These are phyloP conservation scores for Pyricularia sp. DNA, from an alignment of 2,329 filamentous ascomycete genomes.

Conservation along the genomic window DNA sequence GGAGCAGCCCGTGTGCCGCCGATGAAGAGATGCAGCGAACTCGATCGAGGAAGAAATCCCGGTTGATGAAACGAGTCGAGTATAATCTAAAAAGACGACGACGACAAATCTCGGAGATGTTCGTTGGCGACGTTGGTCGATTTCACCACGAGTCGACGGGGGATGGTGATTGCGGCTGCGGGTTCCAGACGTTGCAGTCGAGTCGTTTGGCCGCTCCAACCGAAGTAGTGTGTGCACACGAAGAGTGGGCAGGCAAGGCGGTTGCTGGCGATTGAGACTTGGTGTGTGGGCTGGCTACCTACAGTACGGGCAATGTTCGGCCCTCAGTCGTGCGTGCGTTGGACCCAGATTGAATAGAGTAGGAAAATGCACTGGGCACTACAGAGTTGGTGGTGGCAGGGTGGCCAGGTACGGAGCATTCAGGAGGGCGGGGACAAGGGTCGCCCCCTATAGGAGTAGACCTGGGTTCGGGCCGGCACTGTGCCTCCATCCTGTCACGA, in stretches of 20 bases:
- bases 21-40: background rate
- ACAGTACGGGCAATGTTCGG: background rate
- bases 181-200: background rate
- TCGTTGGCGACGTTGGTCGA: background rate
- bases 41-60: background rate
- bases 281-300: background rate
- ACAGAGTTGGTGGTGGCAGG: background rate
- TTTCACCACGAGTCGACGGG: background rate
- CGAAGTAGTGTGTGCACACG: background rate
- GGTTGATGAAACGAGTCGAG: background rate
- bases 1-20: background rate
- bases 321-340: background rate
- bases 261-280: background rate
- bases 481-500: background rate
- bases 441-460: background rate
- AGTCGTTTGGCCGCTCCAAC: background rate
- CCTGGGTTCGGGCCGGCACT: background rate
- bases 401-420: background rate
- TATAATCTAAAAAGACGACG: background rate
- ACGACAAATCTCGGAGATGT: background rate
- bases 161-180: background rate
- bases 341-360: background rate
- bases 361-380: background rate
- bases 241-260: background rate
- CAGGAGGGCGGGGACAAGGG: background rate